Base-by-base conservation (phyloP, 2,329 filamentous ascomycete genomes). In the Bretziella fagacearum region DNA sequence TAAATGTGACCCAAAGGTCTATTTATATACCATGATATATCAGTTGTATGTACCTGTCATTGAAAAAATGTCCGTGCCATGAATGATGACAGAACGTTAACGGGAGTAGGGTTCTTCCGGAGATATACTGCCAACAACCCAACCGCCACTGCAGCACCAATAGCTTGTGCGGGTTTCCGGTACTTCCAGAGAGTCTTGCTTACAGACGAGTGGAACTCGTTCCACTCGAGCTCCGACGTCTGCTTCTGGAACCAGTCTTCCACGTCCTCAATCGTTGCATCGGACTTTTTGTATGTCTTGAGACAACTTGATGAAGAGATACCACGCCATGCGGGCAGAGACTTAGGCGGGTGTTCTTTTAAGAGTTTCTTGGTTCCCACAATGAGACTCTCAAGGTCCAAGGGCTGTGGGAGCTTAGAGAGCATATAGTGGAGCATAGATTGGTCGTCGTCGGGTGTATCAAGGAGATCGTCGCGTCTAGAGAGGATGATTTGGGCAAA, bases 371-470 rank as follows among this genome's bases (percentile, higher is more conserved):
- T 68, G 0, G 89, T 77, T 44, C 71, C 68, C 15, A 67, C 59
- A 52, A 98, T 81, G 45, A 95, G 71, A 6, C 66, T 67, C 54
- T 98, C 89, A 20, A 98, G 66, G 57, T 93, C 74, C 49, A 94
- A 74, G 15, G 80, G 79, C 44, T 77, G 72, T 1, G 91, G 91
- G 5, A 98, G 71, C 61, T 91, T 94, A 35, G 84, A 84, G 10
- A 98, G 73, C 29, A 84, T 79, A 51, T 80, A 83, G 60, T 94
- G 86, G 20, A 98, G 72, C 74, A 98, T 93, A 57, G 96, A 89
- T 5, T 84, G 81, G 59, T 94, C 86, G 54, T 93, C 82, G 17
- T 69, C 62, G 1, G 80, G 75, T n/a, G 85, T 82, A 44, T 84
- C 81, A 53, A 96, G 73, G n/a, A 98, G 72, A 62, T 95, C 86